Evolutionary conservation across 345 rosid species (phyloP).

Genomic region (Abelmoschus esculentus): DNA sequence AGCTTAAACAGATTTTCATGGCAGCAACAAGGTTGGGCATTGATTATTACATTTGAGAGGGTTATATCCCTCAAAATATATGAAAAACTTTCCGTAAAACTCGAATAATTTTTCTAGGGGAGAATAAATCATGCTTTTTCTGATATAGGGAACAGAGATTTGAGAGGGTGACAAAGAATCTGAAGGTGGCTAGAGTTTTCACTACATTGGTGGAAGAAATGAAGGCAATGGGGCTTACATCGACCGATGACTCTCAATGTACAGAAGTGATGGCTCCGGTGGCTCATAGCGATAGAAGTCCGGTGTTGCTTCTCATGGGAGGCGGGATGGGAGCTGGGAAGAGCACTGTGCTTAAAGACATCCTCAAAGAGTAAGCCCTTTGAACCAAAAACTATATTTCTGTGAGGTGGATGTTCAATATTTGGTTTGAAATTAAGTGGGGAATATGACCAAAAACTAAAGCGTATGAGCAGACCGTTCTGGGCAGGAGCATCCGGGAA

Average conservation of each 20-base stretch:
- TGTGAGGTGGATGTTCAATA: no score
- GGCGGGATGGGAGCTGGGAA: slow-evolving; percentile 99
- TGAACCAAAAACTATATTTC: no score
- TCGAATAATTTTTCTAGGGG: neutral
- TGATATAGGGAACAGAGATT: slow-evolving; percentile 73
- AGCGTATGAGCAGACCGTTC: slow-evolving; percentile 50
- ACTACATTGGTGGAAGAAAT: slow-evolving; percentile 76
- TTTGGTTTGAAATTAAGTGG: neutral
- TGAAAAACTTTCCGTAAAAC: no score
- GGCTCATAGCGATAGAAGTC: slow-evolving; percentile 76
- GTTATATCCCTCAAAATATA: no score
- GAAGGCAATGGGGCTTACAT: slow-evolving; percentile 70
- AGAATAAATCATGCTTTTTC: neutral
- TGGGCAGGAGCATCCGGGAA: slow-evolving; percentile 78
- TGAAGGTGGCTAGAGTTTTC: slow-evolving; percentile 80
- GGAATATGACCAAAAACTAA: neutral
- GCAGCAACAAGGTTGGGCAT: slow-evolving; percentile 67
- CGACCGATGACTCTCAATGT: slow-evolving; percentile 48
- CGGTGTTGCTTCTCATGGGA: slow-evolving; percentile 86
- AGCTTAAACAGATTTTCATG: slow-evolving; percentile 67
- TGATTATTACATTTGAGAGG: neutral
- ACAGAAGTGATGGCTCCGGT: slow-evolving; percentile 90
- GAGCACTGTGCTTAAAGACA: slow-evolving; percentile 93
- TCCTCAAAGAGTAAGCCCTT: slow-evolving; percentile 68
- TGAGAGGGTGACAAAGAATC: slow-evolving; percentile 64